These are phyloP conservation scores for Leccinum fibrillosum DNA, from an alignment of 768 basidiomycete genomes.

Conservation along the genomic window DNA sequence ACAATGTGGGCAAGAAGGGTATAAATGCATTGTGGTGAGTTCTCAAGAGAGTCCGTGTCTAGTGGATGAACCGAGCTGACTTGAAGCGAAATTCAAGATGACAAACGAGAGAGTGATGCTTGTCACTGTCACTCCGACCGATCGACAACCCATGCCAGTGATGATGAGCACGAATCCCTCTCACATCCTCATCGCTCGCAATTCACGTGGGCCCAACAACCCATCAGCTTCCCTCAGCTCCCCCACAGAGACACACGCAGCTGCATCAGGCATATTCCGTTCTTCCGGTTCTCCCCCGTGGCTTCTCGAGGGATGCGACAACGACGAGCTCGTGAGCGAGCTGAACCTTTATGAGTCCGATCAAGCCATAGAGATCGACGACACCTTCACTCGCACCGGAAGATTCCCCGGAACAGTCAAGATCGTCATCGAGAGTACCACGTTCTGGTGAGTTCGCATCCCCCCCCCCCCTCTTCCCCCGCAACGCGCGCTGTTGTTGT, in stretches of 20 bases:
- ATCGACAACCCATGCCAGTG: not conserved
- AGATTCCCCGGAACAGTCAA: slow-evolving; percentile 85
- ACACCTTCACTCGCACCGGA: slow-evolving; percentile 66
- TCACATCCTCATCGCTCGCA: slow-evolving; percentile 85
- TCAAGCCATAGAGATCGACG: slow-evolving; percentile 74
- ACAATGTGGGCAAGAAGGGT: too few relatives aligned
- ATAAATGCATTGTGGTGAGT: too few relatives aligned
- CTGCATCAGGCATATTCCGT: slow-evolving; percentile 80
- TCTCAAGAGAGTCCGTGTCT: too few relatives aligned
- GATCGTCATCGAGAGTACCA: slow-evolving; percentile 83
- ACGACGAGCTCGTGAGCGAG: slow-evolving; percentile 66
- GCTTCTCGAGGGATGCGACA: slow-evolving; percentile 73
- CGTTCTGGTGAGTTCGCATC: slow-evolving; percentile 78
- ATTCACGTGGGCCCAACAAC: slow-evolving; percentile 72
- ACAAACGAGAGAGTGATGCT: not conserved
- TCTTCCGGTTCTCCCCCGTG: slow-evolving; percentile 78
- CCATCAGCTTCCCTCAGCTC: slow-evolving; percentile 79
- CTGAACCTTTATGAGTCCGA: slow-evolving; percentile 64
- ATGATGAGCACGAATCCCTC: slow-evolving; percentile 56
- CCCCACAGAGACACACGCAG: slow-evolving; percentile 85
- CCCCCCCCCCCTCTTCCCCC: not conserved
- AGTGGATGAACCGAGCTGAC: too few relatives aligned
- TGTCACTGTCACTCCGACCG: not conserved
- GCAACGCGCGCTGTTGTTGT: not conserved
- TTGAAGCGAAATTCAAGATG: too few relatives aligned